Base-by-base conservation (phyloP, 768 basidiomycete species). In the Nidularia pulvinata region DNA sequence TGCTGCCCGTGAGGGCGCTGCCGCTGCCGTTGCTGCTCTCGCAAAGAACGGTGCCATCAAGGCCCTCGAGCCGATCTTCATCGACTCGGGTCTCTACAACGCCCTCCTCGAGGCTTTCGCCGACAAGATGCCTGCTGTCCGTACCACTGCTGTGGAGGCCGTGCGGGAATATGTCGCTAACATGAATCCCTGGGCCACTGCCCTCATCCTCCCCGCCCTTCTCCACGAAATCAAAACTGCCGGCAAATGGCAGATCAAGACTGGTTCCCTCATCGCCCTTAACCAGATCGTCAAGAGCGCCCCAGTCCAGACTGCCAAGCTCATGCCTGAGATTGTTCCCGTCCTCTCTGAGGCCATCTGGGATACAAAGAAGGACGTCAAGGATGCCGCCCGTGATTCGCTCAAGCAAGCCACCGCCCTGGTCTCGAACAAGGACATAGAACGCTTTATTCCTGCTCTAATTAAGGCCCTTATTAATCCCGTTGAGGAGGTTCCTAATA, bases 381-480 rank as follows among this genome's bases (percentile, higher is more conserved):
- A 98, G 88, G 97, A 98, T 82, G 91, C 93, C 37, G 95, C 96
- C 56, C 93, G 93, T 68, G 88, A 91, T 70, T 88, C 95, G 58
- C 86, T 98, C 66, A 92, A 92, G 63, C 95, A 95, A 81, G 88
- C 94, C 59, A 93, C 91, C 64, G 93, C 93, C 65, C 79, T 98
- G 60, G 84, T 97, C 60, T 94, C 94, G 61, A 98, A 98, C 89
- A 98, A 97, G 88, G 95, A 96, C 77, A 95, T 93, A 55, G 89
- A 92, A 85, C 86, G 86, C 75, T 97, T 91, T 79, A 93, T 98
- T 82, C 93, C 93, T 63, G 95, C 95, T 70, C 86, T 99, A 66
- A 95, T 98, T 74, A 94, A 96, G 73, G 89, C 93, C 70, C 81
- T 98, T 67, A 94, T 98, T 77, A 95, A 99, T 83, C 97, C 97